Evolutionary conservation across 1,284 basidiomycete species (phyloP), one percentile per base, ranked within the genome.

Genomic region (Tilletia caries): DNA sequence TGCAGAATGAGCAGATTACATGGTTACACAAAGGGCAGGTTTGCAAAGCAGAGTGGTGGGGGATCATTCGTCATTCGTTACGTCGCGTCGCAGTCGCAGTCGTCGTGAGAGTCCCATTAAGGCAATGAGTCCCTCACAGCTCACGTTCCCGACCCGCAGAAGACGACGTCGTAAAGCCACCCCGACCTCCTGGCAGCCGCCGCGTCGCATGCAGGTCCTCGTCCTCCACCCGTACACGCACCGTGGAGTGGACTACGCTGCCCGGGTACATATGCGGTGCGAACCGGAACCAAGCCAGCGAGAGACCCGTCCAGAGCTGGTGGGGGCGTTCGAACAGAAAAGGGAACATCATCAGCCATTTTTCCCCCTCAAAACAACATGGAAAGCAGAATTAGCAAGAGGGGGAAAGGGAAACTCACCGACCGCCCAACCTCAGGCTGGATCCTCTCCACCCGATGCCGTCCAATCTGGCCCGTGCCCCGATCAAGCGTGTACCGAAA

Each of bases 401-500:
- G 12, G 20, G 18, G 54, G 8, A 25, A 20, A 58, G 27, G 5
- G 20, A 29, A 12, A 62, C 58, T 62, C 44, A 80, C 72, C 46
- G 75, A 77, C 62, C 73, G 75, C 3, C 78, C 78, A 0, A 79
- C 78, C 6, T 76, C 74, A 6, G 81, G 81, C 73, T 80, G 75
- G 60, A 82, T 79, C 43, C 77, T 74, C 68, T 82, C 80, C 20
- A 82, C 80, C 25, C 70, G 65, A 64, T 82, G 81, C 23, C 72
- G 68, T 12, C 65, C 70, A 33, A 82, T 76, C 66, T 70, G 78
- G 5, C 80, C 81, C 13, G 80, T 78, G 0, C 33, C 44, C 1
- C 74, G 72, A 62, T 82, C 80, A 58, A 82, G 78, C 0, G 73
- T 73, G 69, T 82, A 82, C 65, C 74, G 68, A 68, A 80, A 82